Percentiles rank a stretch among this genome's conserved stretches.
These are phyloP conservation scores for Eimeria necatrix DNA, from an alignment of 169 alveolate species.

Conservation along the genomic window DNA sequence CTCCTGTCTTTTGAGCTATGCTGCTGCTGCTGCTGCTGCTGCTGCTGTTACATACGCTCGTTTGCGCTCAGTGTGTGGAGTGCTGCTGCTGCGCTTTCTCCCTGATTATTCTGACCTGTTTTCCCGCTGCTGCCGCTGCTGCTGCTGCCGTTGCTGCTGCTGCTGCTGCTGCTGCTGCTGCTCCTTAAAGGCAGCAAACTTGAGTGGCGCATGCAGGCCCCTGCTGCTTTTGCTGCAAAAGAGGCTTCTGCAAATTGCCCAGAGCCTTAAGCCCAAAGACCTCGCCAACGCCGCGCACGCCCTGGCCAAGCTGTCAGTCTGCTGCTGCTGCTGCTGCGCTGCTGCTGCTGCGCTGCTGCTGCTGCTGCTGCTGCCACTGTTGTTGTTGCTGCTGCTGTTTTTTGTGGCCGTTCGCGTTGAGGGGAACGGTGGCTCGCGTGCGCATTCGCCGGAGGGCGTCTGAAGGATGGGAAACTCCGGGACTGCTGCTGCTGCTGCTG, in stretches of 20 bases:
- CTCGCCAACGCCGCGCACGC: conserved; percentile 4
- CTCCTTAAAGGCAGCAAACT: no score
- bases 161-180: not conserved
- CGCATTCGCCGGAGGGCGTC: no score
- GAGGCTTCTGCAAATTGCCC: not conserved
- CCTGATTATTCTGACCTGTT: not conserved
- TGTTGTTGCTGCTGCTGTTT: no score
- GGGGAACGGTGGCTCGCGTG: no score
- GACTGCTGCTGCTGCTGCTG: conserved; percentile 12
- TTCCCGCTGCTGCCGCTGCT: not conserved
- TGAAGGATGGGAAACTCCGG: no score
- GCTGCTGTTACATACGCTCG: not conserved
- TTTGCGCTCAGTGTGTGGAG: not conserved
- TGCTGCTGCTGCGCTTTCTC: not conserved
- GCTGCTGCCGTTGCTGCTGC: not conserved
- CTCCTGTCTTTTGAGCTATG: not conserved
- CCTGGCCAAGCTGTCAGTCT: not conserved
- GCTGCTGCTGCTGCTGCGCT: conserved; percentile 42
- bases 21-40: not conserved
- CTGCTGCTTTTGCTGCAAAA: not conserved
- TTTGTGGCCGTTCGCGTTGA: not conserved
- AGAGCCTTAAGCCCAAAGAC: conserved; percentile 4
- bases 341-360: conserved; percentile 22
- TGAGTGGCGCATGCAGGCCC: not conserved
- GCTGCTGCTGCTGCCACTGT: conserved; percentile 34